Evolutionary conservation across 345 rosid species (phyloP).

Genomic region (Moricandia arvensis): DNA sequence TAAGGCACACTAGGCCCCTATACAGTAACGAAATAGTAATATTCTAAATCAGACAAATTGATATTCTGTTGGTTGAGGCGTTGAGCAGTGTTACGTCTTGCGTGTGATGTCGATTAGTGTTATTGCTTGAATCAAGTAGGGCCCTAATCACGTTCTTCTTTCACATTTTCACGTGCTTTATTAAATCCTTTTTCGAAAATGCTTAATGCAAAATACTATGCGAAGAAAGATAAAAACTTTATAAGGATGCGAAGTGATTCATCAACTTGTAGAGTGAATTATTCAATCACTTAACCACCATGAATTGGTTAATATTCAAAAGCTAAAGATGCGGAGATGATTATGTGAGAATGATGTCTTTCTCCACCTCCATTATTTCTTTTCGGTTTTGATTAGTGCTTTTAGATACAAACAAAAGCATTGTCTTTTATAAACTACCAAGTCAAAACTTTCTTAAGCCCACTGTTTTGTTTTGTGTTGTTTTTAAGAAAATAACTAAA

Average conservation of each 20-base stretch:
- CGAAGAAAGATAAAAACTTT: not conserved
- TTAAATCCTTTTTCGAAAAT: not conserved
- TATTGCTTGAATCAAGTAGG: conserved; percentile 31
- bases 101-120: conserved; percentile 29
- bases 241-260: not conserved
- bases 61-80: conserved; percentile 20
- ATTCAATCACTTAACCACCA: not conserved
- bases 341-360: conserved; percentile 25
- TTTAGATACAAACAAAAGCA: conserved; percentile 10
- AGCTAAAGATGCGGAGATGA: conserved; percentile 19
- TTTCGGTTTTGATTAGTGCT: conserved; percentile 3
- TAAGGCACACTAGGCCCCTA: not conserved
- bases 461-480: not conserved
- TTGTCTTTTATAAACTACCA: not conserved
- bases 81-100: conserved; percentile 16
- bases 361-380: conserved; percentile 12
- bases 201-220: not conserved
- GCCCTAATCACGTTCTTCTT: conserved; percentile 34
- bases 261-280: not conserved
- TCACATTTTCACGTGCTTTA: conserved; percentile 15
- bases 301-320: not conserved
- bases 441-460: conserved; percentile 19
- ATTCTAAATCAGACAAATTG: conserved; percentile 13
- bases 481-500: too few relatives aligned
- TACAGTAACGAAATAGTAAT: not conserved